Evolutionary conservation across 306 rosid genomes (phyloP).

Genomic region (Ormosia emarginata): DNA sequence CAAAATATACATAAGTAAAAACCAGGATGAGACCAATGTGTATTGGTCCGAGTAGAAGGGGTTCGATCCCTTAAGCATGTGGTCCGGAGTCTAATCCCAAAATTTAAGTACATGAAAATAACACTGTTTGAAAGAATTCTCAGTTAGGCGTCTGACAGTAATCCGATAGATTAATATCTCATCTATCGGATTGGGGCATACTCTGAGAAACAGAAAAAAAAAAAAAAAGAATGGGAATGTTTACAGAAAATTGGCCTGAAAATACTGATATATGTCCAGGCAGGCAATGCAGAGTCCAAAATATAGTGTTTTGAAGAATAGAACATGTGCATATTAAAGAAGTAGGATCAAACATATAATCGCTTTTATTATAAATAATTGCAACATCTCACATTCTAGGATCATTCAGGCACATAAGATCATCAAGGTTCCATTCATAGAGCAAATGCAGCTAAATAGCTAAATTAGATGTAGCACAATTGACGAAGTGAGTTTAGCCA

Average conservation of each 20-base stretch:
- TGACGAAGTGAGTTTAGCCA: neutral
- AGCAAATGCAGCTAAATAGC: neutral
- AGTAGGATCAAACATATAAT: neutral
- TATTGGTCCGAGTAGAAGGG: no score
- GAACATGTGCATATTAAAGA: neutral
- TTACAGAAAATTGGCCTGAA: neutral
- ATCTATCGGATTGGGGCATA: no score
- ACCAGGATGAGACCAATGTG: neutral
- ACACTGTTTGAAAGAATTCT: no score
- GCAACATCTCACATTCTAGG: neutral
- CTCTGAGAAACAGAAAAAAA: no score
- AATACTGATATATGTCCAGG: neutral
- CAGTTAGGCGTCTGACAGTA: no score
- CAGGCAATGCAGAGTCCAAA: neutral
- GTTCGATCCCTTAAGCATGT: no score
- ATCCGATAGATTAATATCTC: no score
- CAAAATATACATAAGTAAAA: neutral
- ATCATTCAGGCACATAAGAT: neutral
- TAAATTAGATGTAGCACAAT: neutral
- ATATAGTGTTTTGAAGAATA: neutral
- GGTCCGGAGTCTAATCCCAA: no score
- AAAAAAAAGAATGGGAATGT: neutral
- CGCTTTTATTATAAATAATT: neutral
- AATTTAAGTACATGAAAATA: no score
- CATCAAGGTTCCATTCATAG: neutral